A percentile compares a stretch with the other conserved stretches of the same genome.
phyloP scores from a whole-genome alignment of 192 early-diverging fungal species.

The Pecoramyces ruminantium region DNA sequence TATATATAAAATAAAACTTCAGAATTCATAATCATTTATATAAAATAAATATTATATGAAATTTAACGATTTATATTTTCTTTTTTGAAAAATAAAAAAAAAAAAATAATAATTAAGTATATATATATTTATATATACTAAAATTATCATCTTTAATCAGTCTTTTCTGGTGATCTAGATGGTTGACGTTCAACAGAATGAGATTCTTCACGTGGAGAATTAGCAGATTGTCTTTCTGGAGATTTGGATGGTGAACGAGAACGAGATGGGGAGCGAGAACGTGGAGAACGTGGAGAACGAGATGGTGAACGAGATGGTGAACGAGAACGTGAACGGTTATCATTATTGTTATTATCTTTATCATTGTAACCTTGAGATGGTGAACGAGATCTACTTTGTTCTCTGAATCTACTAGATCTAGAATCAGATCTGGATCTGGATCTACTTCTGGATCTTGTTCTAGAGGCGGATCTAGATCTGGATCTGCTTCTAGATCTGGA shows the following conservation, averaged over 20 bases:
- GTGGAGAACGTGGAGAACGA: background rate
- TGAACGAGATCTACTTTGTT: background rate
- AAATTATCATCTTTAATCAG: too few relatives aligned
- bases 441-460: background rate
- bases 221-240: background rate
- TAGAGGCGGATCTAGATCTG: background rate
- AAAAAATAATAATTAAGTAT: too few relatives aligned
- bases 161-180: background rate
- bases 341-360: background rate
- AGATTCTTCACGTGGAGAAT: background rate
- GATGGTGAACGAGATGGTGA: background rate
- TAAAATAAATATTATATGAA: too few relatives aligned
- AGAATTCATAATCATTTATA: too few relatives aligned
- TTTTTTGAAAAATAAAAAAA: too few relatives aligned
- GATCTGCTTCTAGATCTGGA: background rate
- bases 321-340: background rate
- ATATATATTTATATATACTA: too few relatives aligned
- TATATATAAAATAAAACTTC: too few relatives aligned
- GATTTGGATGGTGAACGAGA: background rate
- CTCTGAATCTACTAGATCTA: background rate
- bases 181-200: background rate
- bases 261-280: background rate
- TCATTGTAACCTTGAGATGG: background rate
- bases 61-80: too few relatives aligned
- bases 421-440: background rate